Conservation (phyloP, 2,329 filamentous ascomycete species). For the Phoma sp. region DNA sequence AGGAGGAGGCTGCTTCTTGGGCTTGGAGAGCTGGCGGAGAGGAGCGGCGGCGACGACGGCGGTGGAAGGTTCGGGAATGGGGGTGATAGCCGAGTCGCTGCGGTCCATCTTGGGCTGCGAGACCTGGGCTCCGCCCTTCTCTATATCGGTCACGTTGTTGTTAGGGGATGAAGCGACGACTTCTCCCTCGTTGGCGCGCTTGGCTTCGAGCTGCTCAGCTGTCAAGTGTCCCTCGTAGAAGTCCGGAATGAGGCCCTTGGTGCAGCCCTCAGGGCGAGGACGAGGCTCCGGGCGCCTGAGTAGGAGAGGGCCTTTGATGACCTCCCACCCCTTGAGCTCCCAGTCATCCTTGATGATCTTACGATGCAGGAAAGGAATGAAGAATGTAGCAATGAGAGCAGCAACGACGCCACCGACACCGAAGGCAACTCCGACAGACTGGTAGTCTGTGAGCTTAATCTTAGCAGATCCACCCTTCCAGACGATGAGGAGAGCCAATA, state of each 20-base stretch:
- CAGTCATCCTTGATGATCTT: constrained; percentile 66
- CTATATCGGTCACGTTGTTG: constrained; percentile 25
- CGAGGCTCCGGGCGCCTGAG: constrained; percentile 50
- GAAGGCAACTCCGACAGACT: constrained; percentile 62
- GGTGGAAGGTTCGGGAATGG: constrained; percentile 12
- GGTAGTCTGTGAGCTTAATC: constrained; percentile 56
- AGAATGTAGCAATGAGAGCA: constrained; percentile 59
- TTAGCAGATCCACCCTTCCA: constrained; percentile 53
- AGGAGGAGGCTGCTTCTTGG: constrained; percentile 36
- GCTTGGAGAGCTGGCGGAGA: constrained; percentile 18
- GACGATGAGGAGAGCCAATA: constrained; percentile 56
- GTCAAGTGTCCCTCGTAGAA: constrained; percentile 65
- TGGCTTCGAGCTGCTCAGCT: constrained; percentile 56
- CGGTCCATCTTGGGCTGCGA: constrained; percentile 16
- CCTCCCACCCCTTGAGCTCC: constrained; percentile 62
- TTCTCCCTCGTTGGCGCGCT: constrained; percentile 27
- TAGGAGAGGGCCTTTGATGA: constrained; percentile 61
- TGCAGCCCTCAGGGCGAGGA: constrained; percentile 50
- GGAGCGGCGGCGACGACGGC: constrained; percentile 4
- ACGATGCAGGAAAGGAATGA: constrained; percentile 65
- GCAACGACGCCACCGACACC: constrained; percentile 59
- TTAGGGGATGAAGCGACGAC: not conserved
- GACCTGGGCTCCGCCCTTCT: constrained; percentile 27
- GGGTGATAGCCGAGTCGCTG: constrained; percentile 29
- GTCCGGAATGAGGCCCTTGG: constrained; percentile 54